These are phyloP conservation scores for Solanum infundibuliforme DNA, from an alignment of 257 asterid genomes.

Conservation along the genomic window DNA sequence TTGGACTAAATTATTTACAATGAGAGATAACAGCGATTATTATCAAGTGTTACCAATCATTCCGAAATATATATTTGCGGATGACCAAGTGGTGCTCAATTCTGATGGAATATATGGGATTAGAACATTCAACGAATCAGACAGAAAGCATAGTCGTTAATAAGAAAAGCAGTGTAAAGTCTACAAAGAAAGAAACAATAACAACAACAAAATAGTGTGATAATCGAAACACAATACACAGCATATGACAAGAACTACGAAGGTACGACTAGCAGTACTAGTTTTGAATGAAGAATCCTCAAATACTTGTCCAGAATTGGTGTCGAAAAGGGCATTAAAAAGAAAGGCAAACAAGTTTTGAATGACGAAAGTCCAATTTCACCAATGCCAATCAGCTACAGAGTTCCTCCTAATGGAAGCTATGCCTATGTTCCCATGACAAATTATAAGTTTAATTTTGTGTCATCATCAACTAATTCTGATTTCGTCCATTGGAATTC, in stretches of 20 bases:
- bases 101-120: neutral
- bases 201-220: no score
- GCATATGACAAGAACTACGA: no score
- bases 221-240: no score
- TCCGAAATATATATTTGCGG: neutral
- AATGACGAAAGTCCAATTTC: neutral
- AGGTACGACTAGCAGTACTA: no score
- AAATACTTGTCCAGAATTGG: no score
- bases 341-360: neutral
- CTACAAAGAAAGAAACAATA: no score
- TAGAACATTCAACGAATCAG: neutral
- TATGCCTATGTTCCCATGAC: neutral
- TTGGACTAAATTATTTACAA: slow-evolving; percentile 1
- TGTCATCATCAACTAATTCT: neutral
- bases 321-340: no score
- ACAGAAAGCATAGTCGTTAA: neutral
- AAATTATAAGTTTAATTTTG: neutral
- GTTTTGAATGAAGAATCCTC: no score
- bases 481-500: neutral
- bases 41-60: neutral
- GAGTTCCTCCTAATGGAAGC: no score
- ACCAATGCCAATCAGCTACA: neutral
- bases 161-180: no score
- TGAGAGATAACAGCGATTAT: neutral
- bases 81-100: neutral